Evolutionary conservation across 129 eudicot genomes (phyloP), one percentile per base, ranked within the genome.

Genomic region (Flaveria ramosissima): DNA sequence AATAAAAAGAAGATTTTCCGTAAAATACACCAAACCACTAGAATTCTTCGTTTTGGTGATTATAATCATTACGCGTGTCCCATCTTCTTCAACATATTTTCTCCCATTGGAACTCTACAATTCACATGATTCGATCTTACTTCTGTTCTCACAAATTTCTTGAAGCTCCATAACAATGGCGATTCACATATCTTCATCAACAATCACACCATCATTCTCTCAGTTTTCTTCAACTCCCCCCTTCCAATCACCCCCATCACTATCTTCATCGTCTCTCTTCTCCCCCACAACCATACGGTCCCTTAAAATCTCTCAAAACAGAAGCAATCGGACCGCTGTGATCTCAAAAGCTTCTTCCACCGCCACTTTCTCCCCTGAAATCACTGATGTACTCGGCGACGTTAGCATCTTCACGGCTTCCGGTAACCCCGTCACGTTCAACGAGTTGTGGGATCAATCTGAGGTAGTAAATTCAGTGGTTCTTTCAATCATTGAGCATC

Each of bases 381-480:
- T 87, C 39, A 81, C 59, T 19, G 86, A 88, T 23, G 51, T 76
- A 48, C 86, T 94, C n/a, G 87, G 80, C 2, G 84, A 83, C 0
- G 84, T 91, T 19, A 80, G 55, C 80, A 89, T 94, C 62, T 91
- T 87, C 75, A 89, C 86, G 11, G 97, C 98, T 41, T 61, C 96
- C 14, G 96, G 98, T 7, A 89, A 91, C 71, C 52, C 96, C 41
- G 92, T 94, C 72, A 70, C 67, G 81, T 84, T 94, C 68, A 81
- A 79, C 67, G 85, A 94, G 20, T 89, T 94, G 15, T 87, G 93
- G 96, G 92, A 89, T 87, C 96, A 87, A 80, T 78, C 90, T 21
- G 81, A 93, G 93, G 98, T 90, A 41, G 1, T 57, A 65, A 8
- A 8, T n/a, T 69, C 30, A 20, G 10, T 16, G 10, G 3, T 36